Conservation (phyloP, 2,329 filamentous ascomycete species). For the Venturia oleaginea region DNA sequence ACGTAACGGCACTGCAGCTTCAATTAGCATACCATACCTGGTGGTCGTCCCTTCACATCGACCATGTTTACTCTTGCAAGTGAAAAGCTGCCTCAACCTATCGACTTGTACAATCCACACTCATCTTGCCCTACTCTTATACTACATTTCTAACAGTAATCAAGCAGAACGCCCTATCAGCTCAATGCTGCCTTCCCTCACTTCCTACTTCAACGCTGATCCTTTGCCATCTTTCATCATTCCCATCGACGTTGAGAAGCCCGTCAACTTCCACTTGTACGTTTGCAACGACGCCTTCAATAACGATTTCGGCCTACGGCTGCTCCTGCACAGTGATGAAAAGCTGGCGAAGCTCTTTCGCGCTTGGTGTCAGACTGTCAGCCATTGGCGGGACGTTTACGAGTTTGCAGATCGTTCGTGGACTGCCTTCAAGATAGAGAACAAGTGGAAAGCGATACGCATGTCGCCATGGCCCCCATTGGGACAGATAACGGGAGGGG, state of each 20-base stretch:
- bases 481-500: neutral
- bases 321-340: constrained; percentile 15
- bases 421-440: constrained; percentile 14
- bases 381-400: constrained; percentile 14
- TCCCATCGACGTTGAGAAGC: constrained; percentile 13
- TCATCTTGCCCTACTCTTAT: too few relatives aligned
- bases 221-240: constrained; percentile 21
- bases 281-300: constrained; percentile 22
- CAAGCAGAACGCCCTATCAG: neutral
- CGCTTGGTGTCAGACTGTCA: constrained; percentile 21
- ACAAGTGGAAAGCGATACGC: constrained; percentile 15
- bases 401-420: constrained; percentile 19
- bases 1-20: too few relatives aligned
- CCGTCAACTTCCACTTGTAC: constrained; percentile 18
- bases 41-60: too few relatives aligned
- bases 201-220: constrained; percentile 19
- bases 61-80: too few relatives aligned
- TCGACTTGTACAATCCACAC: too few relatives aligned
- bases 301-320: constrained; percentile 10
- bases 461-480: neutral
- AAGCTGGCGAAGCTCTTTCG: constrained; percentile 20
- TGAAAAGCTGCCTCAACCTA: too few relatives aligned
- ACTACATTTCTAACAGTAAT: too few relatives aligned
- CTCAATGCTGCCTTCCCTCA: neutral
- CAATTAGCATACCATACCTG: too few relatives aligned